These are phyloP conservation scores for Mycogone perniciosa DNA, from an alignment of 2,329 filamentous ascomycete genomes.

Conservation along the genomic window DNA sequence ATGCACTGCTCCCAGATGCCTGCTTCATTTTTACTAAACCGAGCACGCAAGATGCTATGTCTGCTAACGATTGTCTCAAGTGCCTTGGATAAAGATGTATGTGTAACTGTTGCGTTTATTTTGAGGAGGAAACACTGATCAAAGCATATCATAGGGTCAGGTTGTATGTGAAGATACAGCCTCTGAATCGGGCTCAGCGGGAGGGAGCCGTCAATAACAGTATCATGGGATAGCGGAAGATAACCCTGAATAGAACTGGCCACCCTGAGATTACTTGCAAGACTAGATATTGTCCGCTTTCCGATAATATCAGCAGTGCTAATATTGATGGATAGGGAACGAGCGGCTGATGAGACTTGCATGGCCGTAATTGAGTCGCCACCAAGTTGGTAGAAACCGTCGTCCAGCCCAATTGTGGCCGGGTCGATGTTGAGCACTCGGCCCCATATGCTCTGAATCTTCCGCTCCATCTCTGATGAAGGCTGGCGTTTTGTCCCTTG, in stretches of 20 bases:
- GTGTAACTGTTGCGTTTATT: background rate
- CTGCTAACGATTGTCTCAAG: conserved; percentile 2
- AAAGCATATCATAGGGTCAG: background rate
- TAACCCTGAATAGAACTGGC: background rate
- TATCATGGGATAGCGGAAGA: background rate
- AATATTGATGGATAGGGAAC: conserved; percentile 13
- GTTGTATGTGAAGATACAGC: background rate
- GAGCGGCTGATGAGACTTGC: conserved; percentile 34
- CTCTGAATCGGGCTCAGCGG: background rate
- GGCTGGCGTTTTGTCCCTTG: conserved; percentile 1
- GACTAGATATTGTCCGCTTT: conserved; percentile 9
- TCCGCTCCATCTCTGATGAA: conserved; percentile 11
- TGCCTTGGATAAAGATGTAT: background rate
- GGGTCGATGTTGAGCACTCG: conserved; percentile 27
- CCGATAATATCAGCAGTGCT: conserved; percentile 6
- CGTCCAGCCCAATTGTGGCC: conserved; percentile 31
- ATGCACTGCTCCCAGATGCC: background rate
- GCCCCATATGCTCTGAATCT: conserved; percentile 30
- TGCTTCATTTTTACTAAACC: background rate
- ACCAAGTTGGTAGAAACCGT: conserved; percentile 42
- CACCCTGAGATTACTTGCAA: background rate
- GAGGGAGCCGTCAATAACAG: background rate
- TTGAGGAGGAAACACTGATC: background rate
- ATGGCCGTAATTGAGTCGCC: conserved; percentile 42
- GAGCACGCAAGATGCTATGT: conserved; percentile 8